Conservation (phyloP, 1,284 basidiomycete species). For the Mycena citricolor region DNA sequence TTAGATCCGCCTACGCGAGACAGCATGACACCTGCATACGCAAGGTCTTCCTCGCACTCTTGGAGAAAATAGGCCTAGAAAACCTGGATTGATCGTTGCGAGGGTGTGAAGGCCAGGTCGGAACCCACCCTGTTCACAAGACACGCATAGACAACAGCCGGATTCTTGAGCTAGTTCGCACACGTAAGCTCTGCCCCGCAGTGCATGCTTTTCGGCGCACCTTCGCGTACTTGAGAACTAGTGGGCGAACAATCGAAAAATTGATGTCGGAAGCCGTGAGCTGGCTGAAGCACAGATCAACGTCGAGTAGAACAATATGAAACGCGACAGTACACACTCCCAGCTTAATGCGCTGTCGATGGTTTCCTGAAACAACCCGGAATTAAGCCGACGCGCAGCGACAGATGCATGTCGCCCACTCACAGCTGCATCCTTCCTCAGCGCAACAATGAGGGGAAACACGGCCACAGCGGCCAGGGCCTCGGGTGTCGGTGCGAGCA, state of each 20-base stretch:
- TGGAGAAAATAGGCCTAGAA: constrained; percentile 44
- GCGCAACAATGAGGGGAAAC: constrained; percentile 70
- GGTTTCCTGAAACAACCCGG: constrained; percentile 44
- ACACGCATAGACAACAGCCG: constrained; percentile 72
- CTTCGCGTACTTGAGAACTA: constrained; percentile 79
- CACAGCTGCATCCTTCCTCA: constrained; percentile 70
- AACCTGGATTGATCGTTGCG: not conserved
- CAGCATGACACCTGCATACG: constrained; percentile 69
- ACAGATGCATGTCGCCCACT: constrained; percentile 31
- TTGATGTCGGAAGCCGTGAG: constrained; percentile 83
- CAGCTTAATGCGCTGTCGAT: constrained; percentile 77
- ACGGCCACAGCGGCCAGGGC: constrained; percentile 63
- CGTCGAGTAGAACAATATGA: not conserved
- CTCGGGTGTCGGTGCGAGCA: constrained; percentile 58
- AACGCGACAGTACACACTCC: constrained; percentile 59
- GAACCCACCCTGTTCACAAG: constrained; percentile 57
- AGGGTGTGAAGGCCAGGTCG: not conserved
- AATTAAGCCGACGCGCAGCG: constrained; percentile 22
- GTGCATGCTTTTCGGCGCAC: no score
- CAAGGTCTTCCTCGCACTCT: constrained; percentile 62
- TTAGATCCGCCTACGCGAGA: constrained; percentile 36
- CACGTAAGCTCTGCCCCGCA: no score
- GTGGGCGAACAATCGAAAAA: constrained; percentile 77
- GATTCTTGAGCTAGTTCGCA: constrained; percentile 68
- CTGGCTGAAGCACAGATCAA: constrained; percentile 48